phyloP scores from a whole-genome alignment of 352 stramenopile genomes.

The Globisporangium irregulare region DNA sequence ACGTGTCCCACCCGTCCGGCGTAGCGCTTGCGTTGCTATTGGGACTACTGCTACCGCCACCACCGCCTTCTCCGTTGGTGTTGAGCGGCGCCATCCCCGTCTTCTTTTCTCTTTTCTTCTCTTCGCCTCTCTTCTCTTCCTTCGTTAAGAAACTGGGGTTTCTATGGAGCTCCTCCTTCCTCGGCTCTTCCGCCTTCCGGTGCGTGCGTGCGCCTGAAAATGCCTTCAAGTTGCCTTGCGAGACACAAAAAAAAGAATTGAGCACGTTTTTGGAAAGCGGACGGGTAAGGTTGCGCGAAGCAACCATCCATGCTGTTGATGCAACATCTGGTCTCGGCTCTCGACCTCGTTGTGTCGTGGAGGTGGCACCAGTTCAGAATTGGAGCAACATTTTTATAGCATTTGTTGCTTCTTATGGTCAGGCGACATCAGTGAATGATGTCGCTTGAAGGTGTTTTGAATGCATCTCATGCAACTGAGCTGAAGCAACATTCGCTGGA shows the following conservation, averaged over 20 bases:
- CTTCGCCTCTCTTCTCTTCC: not conserved
- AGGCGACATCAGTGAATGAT: no score
- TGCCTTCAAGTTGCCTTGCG: conserved; percentile 8
- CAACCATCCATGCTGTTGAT: no score
- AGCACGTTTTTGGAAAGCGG: not conserved
- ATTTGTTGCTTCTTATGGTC: no score
- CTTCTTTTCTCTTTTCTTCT: not conserved
- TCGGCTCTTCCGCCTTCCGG: not conserved
- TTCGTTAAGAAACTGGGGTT: not conserved
- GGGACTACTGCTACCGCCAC: not conserved
- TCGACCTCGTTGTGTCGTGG: no score
- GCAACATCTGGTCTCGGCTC: no score
- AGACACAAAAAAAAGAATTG: not conserved
- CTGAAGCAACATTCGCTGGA: no score
- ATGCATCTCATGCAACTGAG: no score
- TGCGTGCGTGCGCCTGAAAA: not conserved
- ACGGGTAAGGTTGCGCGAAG: not conserved
- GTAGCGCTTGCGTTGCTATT: not conserved
- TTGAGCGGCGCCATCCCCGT: not conserved
- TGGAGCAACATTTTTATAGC: no score
- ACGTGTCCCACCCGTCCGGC: conserved; percentile 43
- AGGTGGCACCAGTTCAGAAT: no score
- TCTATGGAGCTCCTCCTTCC: not conserved
- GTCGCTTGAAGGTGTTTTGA: no score
- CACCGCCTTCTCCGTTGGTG: not conserved